phyloP scores from a whole-genome alignment of 176 grass and related monocot species.

The Carex scoparia region DNA sequence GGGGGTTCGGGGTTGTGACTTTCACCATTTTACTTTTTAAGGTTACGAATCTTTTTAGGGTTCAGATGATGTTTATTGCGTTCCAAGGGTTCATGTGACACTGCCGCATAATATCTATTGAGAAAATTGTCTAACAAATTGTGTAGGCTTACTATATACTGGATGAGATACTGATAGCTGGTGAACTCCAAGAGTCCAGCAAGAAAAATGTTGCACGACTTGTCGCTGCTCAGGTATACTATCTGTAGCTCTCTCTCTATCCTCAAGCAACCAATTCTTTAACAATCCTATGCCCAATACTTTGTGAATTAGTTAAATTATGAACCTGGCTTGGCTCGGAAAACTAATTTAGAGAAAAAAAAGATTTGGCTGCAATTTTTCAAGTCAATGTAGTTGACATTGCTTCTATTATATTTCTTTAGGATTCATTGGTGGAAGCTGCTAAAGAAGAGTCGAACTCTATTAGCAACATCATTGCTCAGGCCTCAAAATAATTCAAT shows the following conservation, averaged over 20 bases:
- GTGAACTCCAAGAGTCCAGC: slow-evolving; percentile 96
- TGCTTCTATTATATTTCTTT: background rate
- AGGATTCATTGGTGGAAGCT: slow-evolving; percentile 82
- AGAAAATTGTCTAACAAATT: slow-evolving; percentile 5
- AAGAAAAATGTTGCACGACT: slow-evolving; percentile 94
- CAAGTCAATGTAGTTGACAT: background rate
- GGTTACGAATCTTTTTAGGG: background rate
- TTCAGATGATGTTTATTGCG: background rate
- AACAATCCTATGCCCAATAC: background rate
- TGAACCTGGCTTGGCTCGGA: background rate
- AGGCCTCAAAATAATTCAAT: slow-evolving; percentile 59
- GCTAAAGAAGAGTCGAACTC: slow-evolving; percentile 75
- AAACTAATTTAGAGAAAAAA: background rate
- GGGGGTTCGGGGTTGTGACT: background rate
- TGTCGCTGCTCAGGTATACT: slow-evolving; percentile 79
- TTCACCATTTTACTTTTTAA: background rate
- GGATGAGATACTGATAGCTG: slow-evolving; percentile 93
- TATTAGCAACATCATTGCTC: slow-evolving; percentile 79
- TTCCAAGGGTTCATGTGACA: background rate
- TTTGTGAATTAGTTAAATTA: background rate
- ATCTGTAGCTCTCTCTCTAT: background rate
- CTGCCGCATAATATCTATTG: background rate
- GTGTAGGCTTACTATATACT: slow-evolving; percentile 91
- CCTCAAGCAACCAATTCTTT: background rate
- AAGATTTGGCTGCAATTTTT: background rate